Percentiles rank a stretch among this genome's conserved stretches.
Evolutionary conservation across 257 asterid genomes (phyloP).

Genomic region (Solanum chmielewskii): DNA sequence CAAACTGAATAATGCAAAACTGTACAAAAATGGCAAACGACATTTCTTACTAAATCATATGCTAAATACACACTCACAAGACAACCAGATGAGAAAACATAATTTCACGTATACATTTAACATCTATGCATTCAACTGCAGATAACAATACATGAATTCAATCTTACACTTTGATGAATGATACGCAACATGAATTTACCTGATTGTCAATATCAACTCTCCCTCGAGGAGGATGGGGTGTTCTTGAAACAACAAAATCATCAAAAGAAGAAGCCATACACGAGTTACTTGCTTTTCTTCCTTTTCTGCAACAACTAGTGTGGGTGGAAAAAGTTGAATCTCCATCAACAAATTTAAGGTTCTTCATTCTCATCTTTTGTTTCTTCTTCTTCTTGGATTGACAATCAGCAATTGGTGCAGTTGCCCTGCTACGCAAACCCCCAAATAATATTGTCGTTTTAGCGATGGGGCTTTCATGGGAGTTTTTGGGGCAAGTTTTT

Average conservation of each 20-base stretch:
- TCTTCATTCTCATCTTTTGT: neutral
- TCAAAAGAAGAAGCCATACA: slow-evolving; percentile 39
- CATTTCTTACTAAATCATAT: too few species aligned
- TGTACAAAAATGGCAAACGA: neutral
- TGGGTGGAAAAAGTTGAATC: neutral
- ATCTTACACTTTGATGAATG: neutral
- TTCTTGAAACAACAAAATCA: slow-evolving; percentile 65
- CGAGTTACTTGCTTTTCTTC: neutral
- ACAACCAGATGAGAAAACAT: neutral
- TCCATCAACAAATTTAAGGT: neutral
- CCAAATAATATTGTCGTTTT: neutral
- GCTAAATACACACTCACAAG: neutral
- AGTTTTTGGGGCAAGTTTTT: neutral
- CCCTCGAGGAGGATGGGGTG: slow-evolving; percentile 39
- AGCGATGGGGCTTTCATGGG: neutral
- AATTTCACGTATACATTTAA: neutral
- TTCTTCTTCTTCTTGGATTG: neutral
- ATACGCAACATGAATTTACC: neutral
- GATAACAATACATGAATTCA: neutral
- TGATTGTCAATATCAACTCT: slow-evolving; percentile 44
- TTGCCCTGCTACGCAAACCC: neutral
- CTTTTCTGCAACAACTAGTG: neutral
- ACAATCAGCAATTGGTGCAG: neutral
- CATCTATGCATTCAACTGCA: neutral
- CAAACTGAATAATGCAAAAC: neutral